Evolutionary conservation across 2,329 filamentous ascomycete genomes (phyloP).

Genomic region (Colletotrichum limetticola): DNA sequence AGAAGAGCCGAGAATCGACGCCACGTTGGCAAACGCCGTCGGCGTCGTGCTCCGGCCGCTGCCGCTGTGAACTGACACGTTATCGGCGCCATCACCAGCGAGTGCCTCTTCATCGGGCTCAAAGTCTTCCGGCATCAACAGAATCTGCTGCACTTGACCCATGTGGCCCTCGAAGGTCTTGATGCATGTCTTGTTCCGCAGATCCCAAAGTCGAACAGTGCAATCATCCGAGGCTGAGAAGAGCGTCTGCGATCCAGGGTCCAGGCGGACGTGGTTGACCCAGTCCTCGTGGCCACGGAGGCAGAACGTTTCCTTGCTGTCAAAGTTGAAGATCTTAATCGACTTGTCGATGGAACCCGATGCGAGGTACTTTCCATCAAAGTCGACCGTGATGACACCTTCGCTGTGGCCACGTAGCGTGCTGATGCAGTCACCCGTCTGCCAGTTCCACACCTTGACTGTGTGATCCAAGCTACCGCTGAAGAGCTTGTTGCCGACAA

Average conservation of each 20-base stretch:
- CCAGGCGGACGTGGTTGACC: constrained; percentile 95
- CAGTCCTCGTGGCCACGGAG: constrained; percentile 90
- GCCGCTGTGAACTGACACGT: constrained; percentile 59
- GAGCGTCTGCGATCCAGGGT: constrained; percentile 83
- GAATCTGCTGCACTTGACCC: constrained; percentile 92
- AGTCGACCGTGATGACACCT: constrained; percentile 89
- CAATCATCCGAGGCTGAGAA: constrained; percentile 95
- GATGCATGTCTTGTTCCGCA: constrained; percentile 85
- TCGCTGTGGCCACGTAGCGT: constrained; percentile 83
- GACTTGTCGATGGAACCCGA: constrained; percentile 91
- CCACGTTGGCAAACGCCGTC: constrained; percentile 36
- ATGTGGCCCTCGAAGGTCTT: constrained; percentile 85
- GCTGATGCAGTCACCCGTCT: constrained; percentile 86
- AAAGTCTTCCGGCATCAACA: constrained; percentile 86
- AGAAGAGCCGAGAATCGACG: constrained; percentile 37
- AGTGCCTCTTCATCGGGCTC: constrained; percentile 79
- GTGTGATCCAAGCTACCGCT: constrained; percentile 89
- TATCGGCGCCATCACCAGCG: constrained; percentile 64
- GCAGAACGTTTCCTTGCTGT: constrained; percentile 81
- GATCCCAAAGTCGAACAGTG: constrained; percentile 91
- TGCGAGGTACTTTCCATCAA: constrained; percentile 84
- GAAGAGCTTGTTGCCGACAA: constrained; percentile 91
- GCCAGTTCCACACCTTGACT: constrained; percentile 96
- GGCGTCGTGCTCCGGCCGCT: constrained; percentile 60
- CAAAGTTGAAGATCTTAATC: constrained; percentile 93